Base-by-base conservation (phyloP, 2,329 filamentous ascomycete species). In the Talaromyces sp. region DNA sequence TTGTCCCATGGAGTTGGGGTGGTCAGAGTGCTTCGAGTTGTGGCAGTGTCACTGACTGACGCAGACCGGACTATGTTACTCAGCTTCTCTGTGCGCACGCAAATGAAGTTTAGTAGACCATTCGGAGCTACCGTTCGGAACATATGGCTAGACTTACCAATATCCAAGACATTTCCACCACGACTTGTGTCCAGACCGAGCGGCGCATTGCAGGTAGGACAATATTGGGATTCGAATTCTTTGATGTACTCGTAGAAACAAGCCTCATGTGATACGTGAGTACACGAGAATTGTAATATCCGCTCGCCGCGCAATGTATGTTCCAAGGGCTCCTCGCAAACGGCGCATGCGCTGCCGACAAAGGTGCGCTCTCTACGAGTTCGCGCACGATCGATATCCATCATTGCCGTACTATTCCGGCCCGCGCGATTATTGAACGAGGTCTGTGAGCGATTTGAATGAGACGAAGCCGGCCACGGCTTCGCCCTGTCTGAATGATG, bases 221-320 rank as follows among this genome's bases (percentile, higher is more conserved):
- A 99, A 73, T 92, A 93, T 73, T 98, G 93, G 62, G 91, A 91
- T 70, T 98, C 93, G 66, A 94, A 91, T 74, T 97, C 94, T 73
- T 92, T 91, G 72, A 99, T 96, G 75, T 96, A 97, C 79, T 99
- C 95, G 80, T 98, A 98, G 76, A 99, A 98, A 80, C 95, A 99
- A 41, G 94, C 95, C 78, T 98, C 95, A 76, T 99, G 95, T 11
- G 94, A 93, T 66, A 99, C 94, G 79, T 99, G 95, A n/a, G 89
- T 87, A 79, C 95, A 99, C 6, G 93, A 96, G 73, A 99, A 95
- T 76, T 98, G 95, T 62, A 99, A 83, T 67, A 99, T 93, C 70
- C 93, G 89, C 81, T 99, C 95, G 66, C 95, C 95, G 60, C 91
- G 90, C 56, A 99, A 84, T 3, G 93, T 99, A 78, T 98, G 94